Evolutionary conservation across 2,329 filamentous ascomycete species (phyloP).

Genomic region (Fusarium sp.): DNA sequence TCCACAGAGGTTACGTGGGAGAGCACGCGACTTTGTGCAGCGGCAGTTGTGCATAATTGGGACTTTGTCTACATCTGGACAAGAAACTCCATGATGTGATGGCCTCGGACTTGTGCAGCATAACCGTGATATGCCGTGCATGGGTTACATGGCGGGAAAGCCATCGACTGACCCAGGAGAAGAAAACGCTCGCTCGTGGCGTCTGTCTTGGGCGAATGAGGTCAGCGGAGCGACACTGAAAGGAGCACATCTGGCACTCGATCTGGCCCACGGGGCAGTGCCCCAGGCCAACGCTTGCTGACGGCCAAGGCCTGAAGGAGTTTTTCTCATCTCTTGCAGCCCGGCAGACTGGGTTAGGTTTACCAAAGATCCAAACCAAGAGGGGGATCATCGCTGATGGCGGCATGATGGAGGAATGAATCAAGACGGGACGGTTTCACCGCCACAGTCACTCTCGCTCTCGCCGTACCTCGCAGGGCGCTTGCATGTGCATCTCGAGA

Average conservation of each 20-base stretch:
- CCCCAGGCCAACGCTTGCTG: conserved; percentile 2
- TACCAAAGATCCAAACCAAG: conserved; percentile 8
- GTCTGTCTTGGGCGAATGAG: conserved; percentile 39
- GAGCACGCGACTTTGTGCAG: conserved; percentile 44
- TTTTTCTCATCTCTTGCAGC: conserved; percentile 6
- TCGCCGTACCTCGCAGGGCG: conserved; percentile 20
- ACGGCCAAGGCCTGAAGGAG: conserved; percentile 21
- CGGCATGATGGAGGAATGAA: conserved; percentile 13
- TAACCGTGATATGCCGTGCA: conserved; percentile 34
- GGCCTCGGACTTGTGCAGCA: conserved; percentile 19
- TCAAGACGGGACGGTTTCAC: conserved; percentile 19
- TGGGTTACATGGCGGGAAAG: conserved; percentile 20
- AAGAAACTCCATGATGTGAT: conserved; percentile 37
- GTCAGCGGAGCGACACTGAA: conserved; percentile 26
- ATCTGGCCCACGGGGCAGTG: conserved; percentile 27
- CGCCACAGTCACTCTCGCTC: conserved; percentile 19
- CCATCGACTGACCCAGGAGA: conserved; percentile 31
- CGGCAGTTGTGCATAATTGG: conserved; percentile 32
- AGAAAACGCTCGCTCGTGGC: conserved; percentile 32
- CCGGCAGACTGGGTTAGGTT: conserved; percentile 14
- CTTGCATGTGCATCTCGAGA: conserved; percentile 37
- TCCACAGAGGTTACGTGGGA: conserved; percentile 23
- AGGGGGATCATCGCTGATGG: conserved; percentile 9
- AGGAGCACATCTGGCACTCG: conserved; percentile 12
- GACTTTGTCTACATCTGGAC: conserved; percentile 18